phyloP scores from a whole-genome alignment of 768 basidiomycete genomes.

The Boletales sp. region DNA sequence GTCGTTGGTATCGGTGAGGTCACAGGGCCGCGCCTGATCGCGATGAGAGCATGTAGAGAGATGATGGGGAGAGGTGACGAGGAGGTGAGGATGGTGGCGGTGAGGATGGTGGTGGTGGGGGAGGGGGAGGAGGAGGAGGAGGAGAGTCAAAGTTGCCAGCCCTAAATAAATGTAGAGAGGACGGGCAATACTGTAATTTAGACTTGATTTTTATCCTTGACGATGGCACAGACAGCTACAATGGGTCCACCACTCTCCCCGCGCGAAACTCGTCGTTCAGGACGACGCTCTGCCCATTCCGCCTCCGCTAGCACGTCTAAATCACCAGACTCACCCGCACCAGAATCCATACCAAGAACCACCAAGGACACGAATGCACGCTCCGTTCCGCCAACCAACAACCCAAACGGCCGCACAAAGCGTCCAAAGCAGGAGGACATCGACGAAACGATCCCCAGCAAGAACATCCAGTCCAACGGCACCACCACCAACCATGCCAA shows the following conservation, averaged over 20 bases:
- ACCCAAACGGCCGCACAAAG: constrained; percentile 45
- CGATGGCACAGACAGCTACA: constrained; percentile 61
- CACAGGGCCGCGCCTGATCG: constrained; percentile 14
- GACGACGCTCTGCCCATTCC: constrained; percentile 66
- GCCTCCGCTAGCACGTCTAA: constrained; percentile 65
- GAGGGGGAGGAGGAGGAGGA: neutral
- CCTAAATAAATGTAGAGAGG: constrained; percentile 32
- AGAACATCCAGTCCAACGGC: constrained; percentile 38
- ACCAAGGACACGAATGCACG: constrained; percentile 37
- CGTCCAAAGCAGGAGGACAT: constrained; percentile 72
- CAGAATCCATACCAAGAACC: constrained; percentile 44
- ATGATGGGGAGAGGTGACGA: neutral
- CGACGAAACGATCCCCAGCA: constrained; percentile 53
- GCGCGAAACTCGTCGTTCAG: constrained; percentile 74
- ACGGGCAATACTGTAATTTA: neutral
- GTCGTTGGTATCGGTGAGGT: neutral
- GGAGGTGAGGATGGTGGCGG: neutral
- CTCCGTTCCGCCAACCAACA: constrained; percentile 37
- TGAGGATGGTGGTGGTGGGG: neutral
- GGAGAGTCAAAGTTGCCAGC: constrained; percentile 27
- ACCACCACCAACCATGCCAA: constrained; percentile 26
- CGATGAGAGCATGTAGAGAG: neutral
- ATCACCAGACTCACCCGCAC: constrained; percentile 66
- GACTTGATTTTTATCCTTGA: constrained; percentile 8
- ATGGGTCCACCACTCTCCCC: constrained; percentile 81